Base-by-base conservation (phyloP, 306 rosid species). In the Ormosia semicastrata region DNA sequence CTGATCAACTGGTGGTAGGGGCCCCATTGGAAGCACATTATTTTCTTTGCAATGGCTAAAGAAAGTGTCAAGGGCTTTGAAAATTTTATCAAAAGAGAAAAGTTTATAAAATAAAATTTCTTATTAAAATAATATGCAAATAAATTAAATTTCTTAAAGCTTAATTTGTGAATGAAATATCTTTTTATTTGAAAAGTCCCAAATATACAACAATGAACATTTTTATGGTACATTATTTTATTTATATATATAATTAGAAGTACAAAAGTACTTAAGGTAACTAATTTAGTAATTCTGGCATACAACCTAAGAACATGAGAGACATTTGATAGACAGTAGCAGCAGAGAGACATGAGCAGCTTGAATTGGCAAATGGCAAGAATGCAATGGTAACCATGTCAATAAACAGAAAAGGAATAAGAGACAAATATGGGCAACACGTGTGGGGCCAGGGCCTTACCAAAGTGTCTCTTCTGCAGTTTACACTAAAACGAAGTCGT, bases 301-400 rank as follows among this genome's bases (percentile, higher is more conserved):
- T 79, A 29, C 36, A 72, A 52, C 3, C 0, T 4, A 81, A 18
- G 63, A 59, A 59, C 66, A 70, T 4, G 62, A 71, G 60, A 37
- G 83, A 83, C 79, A 83, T 69, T 76, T 77, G 86, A 83, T 39
- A 52, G 82, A 82, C 86, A 60, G 30, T 0, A 37, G 15, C 0
- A 59, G 68, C 68, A 83, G 67, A 4, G 67, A 4, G 37, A 58
- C 5, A 77, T 77, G 63, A 57, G 53, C 46, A 60, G 60, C 77
- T 57, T 11, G 75, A 53, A 83, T 60, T 71, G 37, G 83, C 63
- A 71, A 80, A 70, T 32, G 47, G 70, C 46, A 41, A 56, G 52
- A 10, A 4, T 56, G 59, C 14, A 69, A 71, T 71, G 47, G n/a
- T 17, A 49, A 17, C 30, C 37, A 77, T 50, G 3, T 53, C 54